A percentile compares a stretch with the other conserved stretches of the same genome.
Evolutionary conservation across 2,329 filamentous ascomycete species (phyloP).

Genomic region (Nigrograna mackinnonii): DNA sequence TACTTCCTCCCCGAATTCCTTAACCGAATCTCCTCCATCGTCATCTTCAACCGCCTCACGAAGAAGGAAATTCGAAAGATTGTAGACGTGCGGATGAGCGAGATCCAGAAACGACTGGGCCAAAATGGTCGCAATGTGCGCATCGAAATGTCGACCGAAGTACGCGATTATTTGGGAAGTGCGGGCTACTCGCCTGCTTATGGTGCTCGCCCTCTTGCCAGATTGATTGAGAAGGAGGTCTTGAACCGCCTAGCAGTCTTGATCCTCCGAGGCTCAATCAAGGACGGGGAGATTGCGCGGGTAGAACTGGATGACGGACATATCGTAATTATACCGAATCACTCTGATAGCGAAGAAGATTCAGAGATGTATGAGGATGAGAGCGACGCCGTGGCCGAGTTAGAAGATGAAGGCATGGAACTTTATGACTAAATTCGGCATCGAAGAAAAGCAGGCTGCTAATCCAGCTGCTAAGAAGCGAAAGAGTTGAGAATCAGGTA

Average conservation of each 20-base stretch:
- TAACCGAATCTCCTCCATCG: slow-evolving; percentile 92
- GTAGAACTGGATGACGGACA: slow-evolving; percentile 81
- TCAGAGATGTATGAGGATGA: slow-evolving; percentile 73
- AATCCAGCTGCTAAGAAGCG: too few species aligned
- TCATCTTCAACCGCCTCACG: slow-evolving; percentile 98
- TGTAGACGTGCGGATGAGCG: slow-evolving; percentile 82
- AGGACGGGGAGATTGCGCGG: slow-evolving; percentile 80
- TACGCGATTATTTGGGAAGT: slow-evolving; percentile 89
- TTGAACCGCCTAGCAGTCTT: slow-evolving; percentile 91
- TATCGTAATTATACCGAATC: slow-evolving; percentile 82
- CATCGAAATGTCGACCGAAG: slow-evolving; percentile 82
- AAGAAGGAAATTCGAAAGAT: slow-evolving; percentile 90
- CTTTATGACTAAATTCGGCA: slow-evolving; percentile 67
- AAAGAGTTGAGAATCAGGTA: too few species aligned
- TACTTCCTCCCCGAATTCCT: slow-evolving; percentile 99
- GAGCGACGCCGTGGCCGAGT: slow-evolving; percentile 73
- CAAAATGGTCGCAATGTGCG: slow-evolving; percentile 82
- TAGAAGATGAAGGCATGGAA: slow-evolving; percentile 62
- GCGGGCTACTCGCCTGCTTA: slow-evolving; percentile 96
- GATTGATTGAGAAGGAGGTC: slow-evolving; percentile 96
- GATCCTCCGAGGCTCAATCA: slow-evolving; percentile 82
- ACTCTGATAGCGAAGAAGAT: slow-evolving; percentile 70
- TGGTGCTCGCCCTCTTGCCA: slow-evolving; percentile 83
- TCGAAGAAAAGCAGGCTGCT: too few species aligned
- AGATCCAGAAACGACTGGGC: slow-evolving; percentile 90